These are phyloP conservation scores for Citrus trifoliata DNA, from an alignment of 345 rosid species.

Conservation along the genomic window DNA sequence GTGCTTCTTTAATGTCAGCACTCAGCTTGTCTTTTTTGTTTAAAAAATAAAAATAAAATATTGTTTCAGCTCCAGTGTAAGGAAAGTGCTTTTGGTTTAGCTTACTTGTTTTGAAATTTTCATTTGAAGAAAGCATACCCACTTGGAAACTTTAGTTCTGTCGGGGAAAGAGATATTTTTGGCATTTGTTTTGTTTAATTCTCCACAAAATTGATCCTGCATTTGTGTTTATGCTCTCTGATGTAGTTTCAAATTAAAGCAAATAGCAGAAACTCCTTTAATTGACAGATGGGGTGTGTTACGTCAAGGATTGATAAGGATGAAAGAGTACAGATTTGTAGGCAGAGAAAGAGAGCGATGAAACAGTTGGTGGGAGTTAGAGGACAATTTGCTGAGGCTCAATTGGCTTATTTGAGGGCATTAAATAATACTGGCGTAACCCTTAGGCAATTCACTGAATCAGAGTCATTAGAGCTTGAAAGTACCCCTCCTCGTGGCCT, in stretches of 20 bases:
- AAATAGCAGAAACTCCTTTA: background rate
- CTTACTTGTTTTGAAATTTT: background rate
- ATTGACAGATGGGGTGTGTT: constrained; percentile 77
- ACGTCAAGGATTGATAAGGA: constrained; percentile 79
- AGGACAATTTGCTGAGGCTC: constrained; percentile 80
- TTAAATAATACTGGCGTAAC: constrained; percentile 85
- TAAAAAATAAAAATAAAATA: background rate
- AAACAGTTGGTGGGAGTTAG: constrained; percentile 61
- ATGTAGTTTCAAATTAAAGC: constrained; percentile 3
- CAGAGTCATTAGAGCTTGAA: constrained; percentile 72
- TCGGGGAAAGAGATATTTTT: background rate
- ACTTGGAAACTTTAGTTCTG: background rate
- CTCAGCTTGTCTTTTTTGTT: too few species aligned
- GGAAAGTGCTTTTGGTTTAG: background rate
- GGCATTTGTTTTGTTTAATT: background rate
- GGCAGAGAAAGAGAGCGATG: constrained; percentile 84
- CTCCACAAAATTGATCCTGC: background rate
- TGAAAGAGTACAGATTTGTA: constrained; percentile 66
- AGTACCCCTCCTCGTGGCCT: constrained; percentile 35
- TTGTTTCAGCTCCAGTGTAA: background rate
- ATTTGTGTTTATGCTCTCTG: background rate
- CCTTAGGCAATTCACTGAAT: constrained; percentile 88
- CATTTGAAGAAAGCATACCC: background rate
- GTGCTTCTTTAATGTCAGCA: background rate
- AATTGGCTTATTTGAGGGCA: constrained; percentile 70